These are phyloP conservation scores for Lodderomyces beijingensis DNA, from an alignment of 1,139 yeast genomes.

Conservation along the genomic window DNA sequence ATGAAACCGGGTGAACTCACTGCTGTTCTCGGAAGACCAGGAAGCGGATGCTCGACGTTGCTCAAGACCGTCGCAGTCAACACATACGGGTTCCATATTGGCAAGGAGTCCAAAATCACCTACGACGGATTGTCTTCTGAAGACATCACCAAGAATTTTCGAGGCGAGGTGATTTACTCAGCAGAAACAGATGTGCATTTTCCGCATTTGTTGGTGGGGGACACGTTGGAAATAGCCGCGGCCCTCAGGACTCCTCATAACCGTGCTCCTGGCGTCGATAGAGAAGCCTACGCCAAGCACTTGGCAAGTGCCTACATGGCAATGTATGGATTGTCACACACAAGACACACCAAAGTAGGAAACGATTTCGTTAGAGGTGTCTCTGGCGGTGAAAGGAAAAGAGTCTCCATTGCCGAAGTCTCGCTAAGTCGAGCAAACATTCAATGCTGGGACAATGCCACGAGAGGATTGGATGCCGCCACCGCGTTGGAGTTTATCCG, in stretches of 20 bases:
- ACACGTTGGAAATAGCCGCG: conserved; percentile 45
- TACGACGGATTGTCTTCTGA: conserved; percentile 49
- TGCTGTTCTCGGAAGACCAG: conserved; percentile 35
- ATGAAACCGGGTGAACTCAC: conserved; percentile 33
- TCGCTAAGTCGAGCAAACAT: conserved; percentile 31
- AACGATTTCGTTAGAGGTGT: conserved; percentile 35
- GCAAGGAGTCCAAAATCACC: conserved; percentile 23
- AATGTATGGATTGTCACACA: conserved; percentile 34
- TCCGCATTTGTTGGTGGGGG: conserved; percentile 50
- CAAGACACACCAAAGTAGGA: conserved; percentile 33
- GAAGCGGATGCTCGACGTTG: conserved; percentile 34
- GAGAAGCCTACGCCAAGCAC: conserved; percentile 38
- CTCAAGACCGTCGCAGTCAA: conserved; percentile 32
- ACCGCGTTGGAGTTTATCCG: conserved; percentile 67
- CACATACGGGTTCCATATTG: conserved; percentile 34
- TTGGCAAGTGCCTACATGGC: conserved; percentile 43
- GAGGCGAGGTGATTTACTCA: conserved; percentile 48
- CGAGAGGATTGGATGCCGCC: conserved; percentile 59
- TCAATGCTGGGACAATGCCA: conserved; percentile 61
- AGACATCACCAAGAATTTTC: conserved; percentile 43
- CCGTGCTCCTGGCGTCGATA: conserved; percentile 28
- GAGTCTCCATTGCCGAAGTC: conserved; percentile 45
- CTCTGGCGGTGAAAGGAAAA: conserved; percentile 43
- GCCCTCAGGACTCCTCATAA: conserved; percentile 38
- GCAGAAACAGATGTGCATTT: conserved; percentile 53